Evolutionary conservation across 1,139 yeast species (phyloP), one percentile per base, ranked within the genome.

Genomic region (Saccharomyces hybrid): DNA sequence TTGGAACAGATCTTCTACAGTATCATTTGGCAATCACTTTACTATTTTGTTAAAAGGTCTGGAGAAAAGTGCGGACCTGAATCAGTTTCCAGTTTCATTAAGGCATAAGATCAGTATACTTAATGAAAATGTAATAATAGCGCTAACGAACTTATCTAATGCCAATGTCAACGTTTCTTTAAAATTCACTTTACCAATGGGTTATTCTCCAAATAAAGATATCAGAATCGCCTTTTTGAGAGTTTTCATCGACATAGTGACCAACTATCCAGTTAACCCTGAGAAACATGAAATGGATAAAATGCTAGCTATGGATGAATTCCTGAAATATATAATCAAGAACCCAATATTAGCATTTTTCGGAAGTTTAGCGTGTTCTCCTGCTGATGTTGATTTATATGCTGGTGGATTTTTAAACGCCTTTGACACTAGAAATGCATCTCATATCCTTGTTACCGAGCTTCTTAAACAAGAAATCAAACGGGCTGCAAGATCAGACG

Each of bases 101-200:
- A 72, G 69, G 52, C 86, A 84, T 63, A 84, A 86, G 63, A 73
- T 82, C 8, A 75, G 79, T 25, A 71, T 73, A 14, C 75, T 87
- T 20, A 79, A 83, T 20, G 87, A 84, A 20, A 82, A 84, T 65
- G 82, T 86, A n/a, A 80, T 88, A 52, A 75, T 76, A 47, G 81
- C 88, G 38, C 75, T 88, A 50, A 83, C 90, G 1, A 86, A 86
- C 60, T 69, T 89, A 38, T 73, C 89, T 50, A 84, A 80, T 62
- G 79, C 87, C n/a, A 90, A 89, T 63, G 82, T 86, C 2, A 90
- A 86, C 59, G 83, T 87, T 51, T 96, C 96, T 6, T 76, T 89
- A 65, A 83, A 82, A 54, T 82, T 82, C 69, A 90, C 90, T 0
- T 72, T 89, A 23, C 90, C 95, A 0, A 75, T 88, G 63, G 95